Percentiles rank a stretch among this genome's conserved stretches.
Evolutionary conservation across 306 rosid species (phyloP).

Genomic region (Quillaja saponaria): DNA sequence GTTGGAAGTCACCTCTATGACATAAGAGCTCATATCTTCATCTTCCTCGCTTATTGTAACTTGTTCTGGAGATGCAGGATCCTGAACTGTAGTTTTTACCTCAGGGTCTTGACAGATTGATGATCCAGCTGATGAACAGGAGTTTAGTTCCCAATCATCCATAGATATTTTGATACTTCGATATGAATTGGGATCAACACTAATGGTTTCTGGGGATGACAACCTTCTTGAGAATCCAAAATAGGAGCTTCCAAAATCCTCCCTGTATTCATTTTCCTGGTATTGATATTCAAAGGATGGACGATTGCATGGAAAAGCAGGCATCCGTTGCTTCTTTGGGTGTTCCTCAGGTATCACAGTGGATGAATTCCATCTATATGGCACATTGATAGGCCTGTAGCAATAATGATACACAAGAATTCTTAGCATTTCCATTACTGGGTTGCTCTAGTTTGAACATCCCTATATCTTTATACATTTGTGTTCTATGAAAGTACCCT

Average conservation of each 20-base stretch:
- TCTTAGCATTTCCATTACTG: constrained; percentile 18
- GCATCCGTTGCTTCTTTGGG: constrained; percentile 32
- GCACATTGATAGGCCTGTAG: constrained; percentile 52
- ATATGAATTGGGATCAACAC: constrained; percentile 57
- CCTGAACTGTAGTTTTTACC: constrained; percentile 43
- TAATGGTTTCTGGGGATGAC: constrained; percentile 72
- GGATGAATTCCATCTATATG: constrained; percentile 45
- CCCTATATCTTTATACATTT: neutral
- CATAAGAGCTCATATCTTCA: constrained; percentile 84
- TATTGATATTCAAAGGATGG: constrained; percentile 28
- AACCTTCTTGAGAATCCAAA: constrained; percentile 57
- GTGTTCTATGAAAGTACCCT: neutral
- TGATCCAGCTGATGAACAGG: constrained; percentile 71
- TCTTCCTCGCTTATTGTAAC: constrained; percentile 38
- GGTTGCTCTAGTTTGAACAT: neutral
- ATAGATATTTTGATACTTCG: constrained; percentile 50
- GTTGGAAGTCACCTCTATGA: constrained; percentile 68
- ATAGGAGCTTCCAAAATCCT: constrained; percentile 33
- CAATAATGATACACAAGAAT: constrained; percentile 28
- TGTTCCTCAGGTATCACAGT: constrained; percentile 32
- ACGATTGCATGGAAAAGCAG: constrained; percentile 18
- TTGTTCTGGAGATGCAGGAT: constrained; percentile 39
- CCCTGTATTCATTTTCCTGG: constrained; percentile 31
- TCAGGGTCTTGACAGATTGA: constrained; percentile 63
- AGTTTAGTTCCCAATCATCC: constrained; percentile 64